Evolutionary conservation across 139 green algal genomes (phyloP), one percentile per base, ranked within the genome.

Genomic region (Chlamydomonas applanata): DNA sequence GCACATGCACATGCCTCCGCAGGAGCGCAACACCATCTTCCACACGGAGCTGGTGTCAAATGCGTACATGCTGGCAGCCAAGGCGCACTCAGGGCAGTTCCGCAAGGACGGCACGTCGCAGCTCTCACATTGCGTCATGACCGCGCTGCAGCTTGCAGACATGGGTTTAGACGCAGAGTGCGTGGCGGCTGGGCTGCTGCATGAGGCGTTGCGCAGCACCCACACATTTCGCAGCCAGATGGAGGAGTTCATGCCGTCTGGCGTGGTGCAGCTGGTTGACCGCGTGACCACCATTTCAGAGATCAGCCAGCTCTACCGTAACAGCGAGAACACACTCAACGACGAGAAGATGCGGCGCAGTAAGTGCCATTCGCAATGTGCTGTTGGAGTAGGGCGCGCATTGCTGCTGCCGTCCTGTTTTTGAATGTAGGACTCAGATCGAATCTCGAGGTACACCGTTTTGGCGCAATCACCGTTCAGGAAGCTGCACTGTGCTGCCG

Each of bases 101-200:
- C 75, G 84, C 14, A 85, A 83, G 62, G 75, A 82, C n/a, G 82
- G 86, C 7, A 83, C 88, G 25, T 65, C 78, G 19, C 22, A 83
- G 35, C 82, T 94, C n/a, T 46, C 71, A 17, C 87, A 91, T 69
- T 89, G 86, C 65, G 81, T 88, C 0, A 77, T 88, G 3, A 83
- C 79, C 5, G 83, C 86, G 0, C 59, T 69, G 25, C 72, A 80
- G 69, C 66, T 83, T 2, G 78, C 72, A 17, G 73, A 83, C 2
- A 59, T 95, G 54, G 89, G 90, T 14, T 72, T 92, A 22, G 88
- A 91, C 67, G 85, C 84, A 7, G 59, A 79, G 49, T 85, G 79
- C 11, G 87, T 97, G 17, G 86, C 87, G 19, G 86, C 88, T 0
- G 88, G 77, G 3, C 75, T 97, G 61, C 80, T 95, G 59, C 85